Percentiles rank a stretch among this genome's conserved stretches.
Evolutionary conservation across 2,329 filamentous ascomycete species (phyloP).

Genomic region (Allantophomopsis cytisporea): DNA sequence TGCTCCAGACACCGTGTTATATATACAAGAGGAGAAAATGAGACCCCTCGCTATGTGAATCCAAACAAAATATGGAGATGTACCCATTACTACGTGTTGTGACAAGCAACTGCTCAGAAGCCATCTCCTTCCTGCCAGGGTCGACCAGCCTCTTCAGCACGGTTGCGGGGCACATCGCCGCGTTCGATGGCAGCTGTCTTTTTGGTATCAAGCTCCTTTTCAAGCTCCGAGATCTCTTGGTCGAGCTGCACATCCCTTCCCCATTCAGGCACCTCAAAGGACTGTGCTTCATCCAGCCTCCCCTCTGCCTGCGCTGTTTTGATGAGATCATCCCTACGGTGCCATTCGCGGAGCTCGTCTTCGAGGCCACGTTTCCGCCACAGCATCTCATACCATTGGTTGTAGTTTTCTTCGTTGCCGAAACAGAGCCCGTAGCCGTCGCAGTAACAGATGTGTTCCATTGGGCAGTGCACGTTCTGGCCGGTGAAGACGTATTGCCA

Average conservation of each 20-base stretch:
- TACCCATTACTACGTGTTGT: too few relatives aligned
- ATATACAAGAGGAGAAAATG: too few relatives aligned
- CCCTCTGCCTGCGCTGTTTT: not conserved
- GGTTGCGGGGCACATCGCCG: constrained; percentile 1
- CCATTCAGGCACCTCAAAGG: constrained; percentile 1
- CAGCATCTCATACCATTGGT: constrained; percentile 4
- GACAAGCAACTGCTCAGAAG: not conserved
- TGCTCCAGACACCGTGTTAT: too few relatives aligned
- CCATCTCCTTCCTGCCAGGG: constrained; percentile 1
- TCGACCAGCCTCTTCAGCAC: constrained; percentile 1
- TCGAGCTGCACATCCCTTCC: constrained; percentile 1
- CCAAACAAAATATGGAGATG: too few relatives aligned
- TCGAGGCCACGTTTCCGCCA: not conserved
- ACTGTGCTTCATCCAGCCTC: not conserved
- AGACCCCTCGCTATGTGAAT: too few relatives aligned
- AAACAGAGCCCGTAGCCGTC: constrained; percentile 18
- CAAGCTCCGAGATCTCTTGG: not conserved
- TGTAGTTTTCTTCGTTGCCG: constrained; percentile 13
- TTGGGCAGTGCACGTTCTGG: constrained; percentile 13
- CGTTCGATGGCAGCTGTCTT: constrained; percentile 1
- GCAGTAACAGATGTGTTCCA: constrained; percentile 16
- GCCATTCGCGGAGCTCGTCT: constrained; percentile 1
- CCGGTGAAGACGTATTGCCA: constrained; percentile 33
- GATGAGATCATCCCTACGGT: constrained; percentile 1
- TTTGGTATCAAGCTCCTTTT: not conserved